phyloP scores from a whole-genome alignment of 768 basidiomycete species.

The Pisolithus orientalis region DNA sequence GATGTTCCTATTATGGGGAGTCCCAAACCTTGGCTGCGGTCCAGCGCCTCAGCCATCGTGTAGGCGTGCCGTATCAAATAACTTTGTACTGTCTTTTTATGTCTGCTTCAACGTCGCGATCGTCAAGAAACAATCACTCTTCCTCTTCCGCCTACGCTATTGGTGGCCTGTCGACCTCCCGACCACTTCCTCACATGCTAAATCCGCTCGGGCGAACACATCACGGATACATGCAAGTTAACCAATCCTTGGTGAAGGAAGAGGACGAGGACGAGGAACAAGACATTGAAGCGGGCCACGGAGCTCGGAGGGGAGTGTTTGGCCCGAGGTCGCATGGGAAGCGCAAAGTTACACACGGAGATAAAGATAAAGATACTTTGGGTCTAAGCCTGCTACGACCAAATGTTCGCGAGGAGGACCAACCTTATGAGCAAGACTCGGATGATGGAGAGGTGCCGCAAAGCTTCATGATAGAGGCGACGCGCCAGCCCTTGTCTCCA shows the following conservation, averaged over 20 bases:
- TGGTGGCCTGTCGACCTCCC: conserved; percentile 45
- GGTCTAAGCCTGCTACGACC: conserved; percentile 58
- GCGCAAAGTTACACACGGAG: conserved; percentile 51
- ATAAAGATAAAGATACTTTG: conserved; percentile 29
- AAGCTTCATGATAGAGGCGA: conserved; percentile 79
- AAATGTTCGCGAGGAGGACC: conserved; percentile 67
- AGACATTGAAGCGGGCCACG: conserved; percentile 59
- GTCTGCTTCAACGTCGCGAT: conserved; percentile 11
- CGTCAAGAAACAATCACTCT: conserved; percentile 12
- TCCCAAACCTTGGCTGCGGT: too few relatives aligned
- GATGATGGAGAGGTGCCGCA: conserved; percentile 84
- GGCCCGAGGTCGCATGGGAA: conserved; percentile 38
- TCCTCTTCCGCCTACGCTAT: conserved; percentile 27
- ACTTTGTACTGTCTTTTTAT: not conserved
- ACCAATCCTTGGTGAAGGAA: conserved; percentile 68
- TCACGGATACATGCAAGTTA: conserved; percentile 71
- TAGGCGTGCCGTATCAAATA: not conserved
- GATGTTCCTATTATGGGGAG: too few relatives aligned
- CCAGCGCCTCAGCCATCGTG: too few relatives aligned
- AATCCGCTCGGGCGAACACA: conserved; percentile 73
- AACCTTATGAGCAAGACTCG: conserved; percentile 48
- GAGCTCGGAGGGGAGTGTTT: conserved; percentile 30
- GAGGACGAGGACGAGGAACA: conserved; percentile 44
- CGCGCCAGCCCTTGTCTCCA: conserved; percentile 33
- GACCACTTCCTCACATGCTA: conserved; percentile 75